Evolutionary conservation across 176 grass and related monocot species (phyloP).

Genomic region (Cenchrus americanus): DNA sequence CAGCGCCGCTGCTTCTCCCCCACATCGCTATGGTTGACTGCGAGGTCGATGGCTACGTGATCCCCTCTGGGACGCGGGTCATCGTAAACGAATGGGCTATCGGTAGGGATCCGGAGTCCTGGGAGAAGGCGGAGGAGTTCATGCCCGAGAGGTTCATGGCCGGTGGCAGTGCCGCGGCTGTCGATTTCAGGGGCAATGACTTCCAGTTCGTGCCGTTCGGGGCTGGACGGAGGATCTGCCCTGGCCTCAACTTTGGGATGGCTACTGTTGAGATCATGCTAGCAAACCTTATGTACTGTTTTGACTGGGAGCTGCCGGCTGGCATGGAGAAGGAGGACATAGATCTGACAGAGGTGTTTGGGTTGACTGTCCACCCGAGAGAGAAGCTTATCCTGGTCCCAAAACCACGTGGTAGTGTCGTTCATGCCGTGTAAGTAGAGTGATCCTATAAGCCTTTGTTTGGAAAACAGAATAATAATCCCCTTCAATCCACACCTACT

Average conservation of each 20-base stretch:
- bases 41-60: conserved; percentile 36
- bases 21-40: conserved; percentile 17
- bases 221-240: conserved; percentile 46
- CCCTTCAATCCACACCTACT: background rate
- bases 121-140: conserved; percentile 16
- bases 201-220: background rate
- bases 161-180: background rate
- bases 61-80: conserved; percentile 35
- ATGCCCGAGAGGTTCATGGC: conserved; percentile 40
- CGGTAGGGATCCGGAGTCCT: background rate
- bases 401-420: background rate
- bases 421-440: background rate
- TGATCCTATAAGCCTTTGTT: background rate
- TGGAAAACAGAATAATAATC: background rate
- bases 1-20: conserved; percentile 40
- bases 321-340: conserved; percentile 30
- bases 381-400: conserved; percentile 44
- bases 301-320: conserved; percentile 45
- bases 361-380: conserved; percentile 26
- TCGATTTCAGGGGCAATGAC: conserved; percentile 29
- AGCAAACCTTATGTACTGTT: conserved; percentile 46
- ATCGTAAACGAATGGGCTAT: conserved; percentile 46
- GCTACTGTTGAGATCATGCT: conserved; percentile 50
- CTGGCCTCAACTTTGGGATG: conserved; percentile 45
- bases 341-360: conserved; percentile 22